phyloP scores from a whole-genome alignment of 2,329 filamentous ascomycete genomes.

The Hymenoscyphus albidus region DNA sequence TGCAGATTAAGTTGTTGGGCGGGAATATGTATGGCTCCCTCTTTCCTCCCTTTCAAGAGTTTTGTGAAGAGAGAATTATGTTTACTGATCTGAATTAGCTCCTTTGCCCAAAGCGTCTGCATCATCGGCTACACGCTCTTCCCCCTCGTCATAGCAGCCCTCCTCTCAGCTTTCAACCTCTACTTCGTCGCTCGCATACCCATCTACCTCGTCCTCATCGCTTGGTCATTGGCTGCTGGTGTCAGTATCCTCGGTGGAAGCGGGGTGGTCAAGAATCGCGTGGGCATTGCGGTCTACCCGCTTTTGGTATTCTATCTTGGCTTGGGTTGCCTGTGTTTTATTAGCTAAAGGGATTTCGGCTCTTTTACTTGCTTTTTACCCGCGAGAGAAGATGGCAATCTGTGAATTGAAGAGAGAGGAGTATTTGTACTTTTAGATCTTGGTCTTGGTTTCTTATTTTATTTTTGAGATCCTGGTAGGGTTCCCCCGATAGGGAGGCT shows the following conservation, averaged over 20 bases:
- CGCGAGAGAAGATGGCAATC: neutral
- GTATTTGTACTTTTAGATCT: neutral
- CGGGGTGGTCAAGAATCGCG: slow-evolving; percentile 90
- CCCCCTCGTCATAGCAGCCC: slow-evolving; percentile 86
- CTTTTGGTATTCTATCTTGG: slow-evolving; percentile 93
- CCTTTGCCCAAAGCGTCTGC: slow-evolving; percentile 95
- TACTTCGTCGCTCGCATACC: slow-evolving; percentile 81
- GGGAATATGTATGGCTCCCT: slow-evolving; percentile 85
- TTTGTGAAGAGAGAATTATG: slow-evolving; percentile 24
- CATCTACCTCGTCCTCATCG: slow-evolving; percentile 81
- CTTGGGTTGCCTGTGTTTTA: slow-evolving; percentile 92
- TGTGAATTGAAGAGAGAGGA: neutral
- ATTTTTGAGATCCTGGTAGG: neutral
- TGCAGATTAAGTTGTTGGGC: slow-evolving; percentile 94
- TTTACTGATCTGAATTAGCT: slow-evolving; percentile 53
- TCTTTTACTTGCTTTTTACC: too few relatives aligned
- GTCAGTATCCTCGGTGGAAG: slow-evolving; percentile 95
- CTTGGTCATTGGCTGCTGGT: slow-evolving; percentile 91
- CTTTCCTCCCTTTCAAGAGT: slow-evolving; percentile 20
- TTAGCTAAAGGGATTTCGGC: slow-evolving; percentile 59
- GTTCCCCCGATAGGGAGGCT: neutral
- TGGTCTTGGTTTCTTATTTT: neutral
- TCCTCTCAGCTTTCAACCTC: slow-evolving; percentile 79
- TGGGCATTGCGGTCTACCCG: slow-evolving; percentile 90
- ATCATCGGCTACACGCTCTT: slow-evolving; percentile 99